Conservation (phyloP, 2,329 filamentous ascomycete genomes). For the Fusarium stilboides region DNA sequence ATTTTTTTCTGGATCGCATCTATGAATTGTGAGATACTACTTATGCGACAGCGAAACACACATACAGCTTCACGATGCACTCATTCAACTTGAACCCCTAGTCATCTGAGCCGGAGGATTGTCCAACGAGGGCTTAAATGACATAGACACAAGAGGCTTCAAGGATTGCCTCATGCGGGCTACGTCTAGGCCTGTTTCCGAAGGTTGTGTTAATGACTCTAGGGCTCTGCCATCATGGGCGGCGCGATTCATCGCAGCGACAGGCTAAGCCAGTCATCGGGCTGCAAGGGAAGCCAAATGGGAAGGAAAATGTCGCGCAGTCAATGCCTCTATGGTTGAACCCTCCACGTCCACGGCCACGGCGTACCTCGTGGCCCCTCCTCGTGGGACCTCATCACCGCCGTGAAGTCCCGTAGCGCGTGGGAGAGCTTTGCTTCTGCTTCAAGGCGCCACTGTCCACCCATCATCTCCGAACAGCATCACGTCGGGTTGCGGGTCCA, state of each 20-base stretch:
- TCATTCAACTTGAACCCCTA: background rate
- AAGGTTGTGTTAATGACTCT: background rate
- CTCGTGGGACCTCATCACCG: constrained; percentile 37
- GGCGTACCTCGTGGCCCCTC: constrained; percentile 38
- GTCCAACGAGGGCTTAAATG: constrained; percentile 4
- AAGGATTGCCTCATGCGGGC: constrained; percentile 18
- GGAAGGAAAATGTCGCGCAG: constrained; percentile 42
- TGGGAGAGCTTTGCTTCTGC: constrained; percentile 17
- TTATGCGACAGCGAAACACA: background rate
- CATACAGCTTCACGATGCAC: background rate
- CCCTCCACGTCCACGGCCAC: constrained; percentile 35
- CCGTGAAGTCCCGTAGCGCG: constrained; percentile 35
- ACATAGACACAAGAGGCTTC: background rate
- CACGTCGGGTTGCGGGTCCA: constrained; percentile 35
- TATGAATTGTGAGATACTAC: constrained; percentile 3
- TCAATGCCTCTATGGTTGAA: constrained; percentile 24
- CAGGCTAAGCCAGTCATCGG: constrained; percentile 18
- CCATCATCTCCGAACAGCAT: constrained; percentile 47
- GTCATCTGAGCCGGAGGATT: background rate
- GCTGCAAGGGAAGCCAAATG: constrained; percentile 24
- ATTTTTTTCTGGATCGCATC: background rate
- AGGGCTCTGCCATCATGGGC: constrained; percentile 4
- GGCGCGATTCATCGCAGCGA: constrained; percentile 10
- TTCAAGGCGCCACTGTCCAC: constrained; percentile 33
- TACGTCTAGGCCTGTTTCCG: constrained; percentile 7